Conservation (phyloP, 352 stramenopile genomes). For the Phytopythium mirpurense region DNA sequence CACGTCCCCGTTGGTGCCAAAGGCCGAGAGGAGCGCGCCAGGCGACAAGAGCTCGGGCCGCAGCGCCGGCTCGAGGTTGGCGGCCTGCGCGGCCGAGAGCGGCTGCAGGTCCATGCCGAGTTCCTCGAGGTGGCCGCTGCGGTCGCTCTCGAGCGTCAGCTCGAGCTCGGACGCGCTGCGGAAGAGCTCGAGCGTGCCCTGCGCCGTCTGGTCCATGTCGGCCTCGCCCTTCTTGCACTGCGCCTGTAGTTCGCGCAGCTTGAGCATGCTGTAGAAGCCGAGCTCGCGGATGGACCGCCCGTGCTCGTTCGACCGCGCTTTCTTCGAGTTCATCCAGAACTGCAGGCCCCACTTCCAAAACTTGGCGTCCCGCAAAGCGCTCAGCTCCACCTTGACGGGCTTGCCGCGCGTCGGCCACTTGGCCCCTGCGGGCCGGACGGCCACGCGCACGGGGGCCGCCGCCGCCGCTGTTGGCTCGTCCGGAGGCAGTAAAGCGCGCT, state of each 20-base stretch:
- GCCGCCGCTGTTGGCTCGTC: background rate
- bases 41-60: slow-evolving; percentile 48
- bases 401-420: slow-evolving; percentile 47
- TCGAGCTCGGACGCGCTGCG: slow-evolving; percentile 42
- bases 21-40: slow-evolving; percentile 71
- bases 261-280: slow-evolving; percentile 85
- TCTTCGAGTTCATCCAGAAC: slow-evolving; percentile 83
- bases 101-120: slow-evolving; percentile 76
- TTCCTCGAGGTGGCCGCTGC: slow-evolving; percentile 61
- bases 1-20: slow-evolving; percentile 82
- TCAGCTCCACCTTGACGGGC: slow-evolving; percentile 83
- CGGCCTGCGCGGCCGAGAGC: slow-evolving; percentile 44
- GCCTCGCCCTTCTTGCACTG: slow-evolving; percentile 73
- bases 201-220: slow-evolving; percentile 84
- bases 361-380: slow-evolving; percentile 67
- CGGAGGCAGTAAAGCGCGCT: slow-evolving; percentile 3
- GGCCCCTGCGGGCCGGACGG: slow-evolving; percentile 13
- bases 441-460: slow-evolving; percentile 17
- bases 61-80: slow-evolving; percentile 64
- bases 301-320: slow-evolving; percentile 66
- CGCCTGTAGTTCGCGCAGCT: slow-evolving; percentile 71
- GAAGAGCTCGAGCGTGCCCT: slow-evolving; percentile 84
- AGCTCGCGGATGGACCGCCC: slow-evolving; percentile 77
- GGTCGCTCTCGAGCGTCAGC: slow-evolving; percentile 68
- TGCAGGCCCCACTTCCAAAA: slow-evolving; percentile 87